Base-by-base conservation (phyloP, 768 basidiomycete species). In the Crucibulum laeve region DNA sequence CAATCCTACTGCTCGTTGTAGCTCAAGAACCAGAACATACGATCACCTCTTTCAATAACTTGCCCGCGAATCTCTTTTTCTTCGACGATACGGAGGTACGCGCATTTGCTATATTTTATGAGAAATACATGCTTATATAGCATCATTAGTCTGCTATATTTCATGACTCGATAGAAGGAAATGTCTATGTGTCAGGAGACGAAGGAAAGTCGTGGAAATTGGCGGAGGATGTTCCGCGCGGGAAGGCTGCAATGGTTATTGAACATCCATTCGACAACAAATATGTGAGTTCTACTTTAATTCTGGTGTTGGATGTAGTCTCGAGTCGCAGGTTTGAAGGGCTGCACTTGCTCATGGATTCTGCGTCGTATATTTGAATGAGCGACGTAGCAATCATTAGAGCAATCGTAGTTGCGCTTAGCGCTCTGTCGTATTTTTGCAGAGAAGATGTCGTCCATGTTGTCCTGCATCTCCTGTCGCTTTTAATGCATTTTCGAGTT, bases 21-120 rank as follows among this genome's bases (percentile, higher is more conserved):
- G 37, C 26, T 11, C 41, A 41, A 55, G 57, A 73, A 21, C 82
- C 82, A 52, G 58, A 73, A 46, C 65, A 74, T 49, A 48, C 63
- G 4, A 52, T 82, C 42, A 73, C 64, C 25, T 65, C 70, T 44
- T 89, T 95, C 61, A 55, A 76, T 38, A 87, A 87, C 60, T 67
- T 88, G 25, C 91, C 92, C 6, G 76, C 77, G 10, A 73, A 76
- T 53, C 58, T 95, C 41, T 88, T 87, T 69, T 97, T 92, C 74
- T 96, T 98, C 65, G 89, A 97, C 49, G 95, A 96, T 65, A 84
- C 90, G 5, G 64, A 84, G 23, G 94, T 94, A 53, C 53, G 54
- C 42, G 41, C 49, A 2, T 17, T 5, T 6, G 13, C 38, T n/a
- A 18, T 38, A 42, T 30, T 3, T 40, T 28, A 10, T 38, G 25